Percentiles rank a stretch among this genome's conserved stretches.
Evolutionary conservation across 2,329 filamentous ascomycete genomes (phyloP).

Genomic region (Penicillium italicum): DNA sequence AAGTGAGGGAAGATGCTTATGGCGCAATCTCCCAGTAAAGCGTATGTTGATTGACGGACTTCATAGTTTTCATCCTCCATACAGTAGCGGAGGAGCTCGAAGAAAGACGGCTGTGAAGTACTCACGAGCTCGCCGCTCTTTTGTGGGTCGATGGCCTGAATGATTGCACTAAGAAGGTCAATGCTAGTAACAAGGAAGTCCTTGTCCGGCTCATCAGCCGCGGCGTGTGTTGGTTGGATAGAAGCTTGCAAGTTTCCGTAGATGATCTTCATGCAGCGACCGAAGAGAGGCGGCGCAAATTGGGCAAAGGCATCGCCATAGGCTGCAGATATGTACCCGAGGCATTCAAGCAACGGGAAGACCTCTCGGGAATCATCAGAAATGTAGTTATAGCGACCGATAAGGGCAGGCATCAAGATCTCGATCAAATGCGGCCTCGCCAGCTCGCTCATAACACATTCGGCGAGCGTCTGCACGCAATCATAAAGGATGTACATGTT

Average conservation of each 20-base stretch:
- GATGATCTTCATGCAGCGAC: constrained; percentile 84
- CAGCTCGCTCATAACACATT: constrained; percentile 78
- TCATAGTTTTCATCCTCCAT: constrained; percentile 90
- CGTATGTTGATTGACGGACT: constrained; percentile 93
- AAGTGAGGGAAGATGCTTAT: constrained; percentile 86
- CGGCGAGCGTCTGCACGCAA: constrained; percentile 93
- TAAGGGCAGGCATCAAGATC: constrained; percentile 87
- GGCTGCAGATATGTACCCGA: constrained; percentile 88
- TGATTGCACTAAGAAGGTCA: constrained; percentile 86
- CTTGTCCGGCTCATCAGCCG: constrained; percentile 78
- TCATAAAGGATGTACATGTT: constrained; percentile 99
- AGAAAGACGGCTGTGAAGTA: constrained; percentile 75
- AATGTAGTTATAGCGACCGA: constrained; percentile 81
- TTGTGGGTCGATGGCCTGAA: constrained; percentile 75
- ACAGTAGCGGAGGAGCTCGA: constrained; percentile 84
- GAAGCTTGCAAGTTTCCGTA: constrained; percentile 84
- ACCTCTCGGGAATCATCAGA: constrained; percentile 86
- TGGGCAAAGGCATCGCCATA: constrained; percentile 77
- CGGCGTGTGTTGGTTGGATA: constrained; percentile 54
- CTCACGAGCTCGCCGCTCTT: constrained; percentile 75
- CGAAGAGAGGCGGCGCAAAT: constrained; percentile 82
- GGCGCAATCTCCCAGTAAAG: constrained; percentile 87
- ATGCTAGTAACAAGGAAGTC: constrained; percentile 95
- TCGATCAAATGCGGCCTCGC: constrained; percentile 77
- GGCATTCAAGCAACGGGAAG: constrained; percentile 91